Conservation (phyloP, 495 filamentous ascomycete species). For the Acidomyces sp. region DNA sequence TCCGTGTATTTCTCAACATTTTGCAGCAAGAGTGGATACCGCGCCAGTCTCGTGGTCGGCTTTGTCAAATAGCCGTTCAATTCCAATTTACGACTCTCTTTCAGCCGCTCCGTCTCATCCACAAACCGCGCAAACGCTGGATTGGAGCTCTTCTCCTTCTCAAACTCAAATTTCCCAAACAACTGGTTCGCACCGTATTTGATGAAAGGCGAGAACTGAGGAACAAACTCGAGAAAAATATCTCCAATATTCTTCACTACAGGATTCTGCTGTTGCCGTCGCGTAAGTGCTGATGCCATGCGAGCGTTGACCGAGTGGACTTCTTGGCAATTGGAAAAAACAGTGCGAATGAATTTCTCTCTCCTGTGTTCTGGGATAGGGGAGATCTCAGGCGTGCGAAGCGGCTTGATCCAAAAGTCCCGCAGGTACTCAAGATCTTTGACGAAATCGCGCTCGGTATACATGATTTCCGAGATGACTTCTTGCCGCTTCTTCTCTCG, state of each 20-base stretch:
- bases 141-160: slow-evolving; percentile 84
- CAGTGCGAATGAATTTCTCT: slow-evolving; percentile 81
- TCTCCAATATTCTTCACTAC: slow-evolving; percentile 86
- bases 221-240: slow-evolving; percentile 84
- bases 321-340: slow-evolving; percentile 93
- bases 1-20: slow-evolving; percentile 78
- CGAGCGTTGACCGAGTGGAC: slow-evolving; percentile 80
- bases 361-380: slow-evolving; percentile 79
- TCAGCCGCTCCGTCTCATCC: slow-evolving; percentile 89
- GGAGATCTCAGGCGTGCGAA: slow-evolving; percentile 59
- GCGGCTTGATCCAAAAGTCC: slow-evolving; percentile 96
- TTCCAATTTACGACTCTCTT: slow-evolving; percentile 93
- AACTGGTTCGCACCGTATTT: slow-evolving; percentile 92
- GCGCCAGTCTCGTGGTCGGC: slow-evolving; percentile 86
- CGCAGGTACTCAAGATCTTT: slow-evolving; percentile 97
- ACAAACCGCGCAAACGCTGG: slow-evolving; percentile 80
- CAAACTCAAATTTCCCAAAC: slow-evolving; percentile 95
- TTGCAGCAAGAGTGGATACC: slow-evolving; percentile 91
- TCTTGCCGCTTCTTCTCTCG: slow-evolving; percentile 95
- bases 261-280: slow-evolving; percentile 76
- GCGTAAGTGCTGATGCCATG: slow-evolving; percentile 74
- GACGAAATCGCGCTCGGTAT: slow-evolving; percentile 97
- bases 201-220: slow-evolving; percentile 90
- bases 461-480: slow-evolving; percentile 96
- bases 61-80: slow-evolving; percentile 98